Evolutionary conservation across 148 eudicot genomes (phyloP), one percentile per base, ranked within the genome.

Genomic region (Tetragonia tetragonoides): DNA sequence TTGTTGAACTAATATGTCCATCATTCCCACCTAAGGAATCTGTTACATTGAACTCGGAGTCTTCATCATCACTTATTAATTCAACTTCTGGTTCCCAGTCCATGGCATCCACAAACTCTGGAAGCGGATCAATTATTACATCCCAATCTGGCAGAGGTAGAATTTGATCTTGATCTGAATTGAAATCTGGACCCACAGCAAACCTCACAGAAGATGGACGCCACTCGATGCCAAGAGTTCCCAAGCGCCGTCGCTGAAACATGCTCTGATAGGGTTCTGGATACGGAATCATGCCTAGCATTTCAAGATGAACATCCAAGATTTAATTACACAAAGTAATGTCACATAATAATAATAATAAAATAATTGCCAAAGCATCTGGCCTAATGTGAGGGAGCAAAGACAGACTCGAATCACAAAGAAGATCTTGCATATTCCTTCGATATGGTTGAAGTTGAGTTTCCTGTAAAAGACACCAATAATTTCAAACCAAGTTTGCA

Each of bases 391-490:
- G 38, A 76, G 70, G 79, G 73, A 79, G 66, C 9, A 76, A 62
- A 73, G 64, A 84, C 88, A 83, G 78, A 95, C 99, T 87, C 86
- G 97, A 86, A 89, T 95, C 99, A 79, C 99, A 93, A 56, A 95
- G 97, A 77, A 93, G 97, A 90, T 95, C 99, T 86, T 93, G 97
- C 85, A 93, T 88, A 78, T 95, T 95, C 82, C 99, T 91, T 64
- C 95, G 76, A 72, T 91, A 88, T 14, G 99, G 97, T 70, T 81
- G 88, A 81, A 93, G 94, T 70, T 93, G 99, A 65, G 99, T 90
- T 90, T 95, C 99, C 99, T 95, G 87, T 6, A 38, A 71, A 65
- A 75, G 68, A 42, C 16, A 6, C 49, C 41, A 38, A 14, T 17
- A 47, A 11, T 61, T 60, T 3, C 18, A 20, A 67, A 76, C 24